Evolutionary conservation across 345 rosid genomes (phyloP).

Genomic region (Rhodomyrtus tomentosa): DNA sequence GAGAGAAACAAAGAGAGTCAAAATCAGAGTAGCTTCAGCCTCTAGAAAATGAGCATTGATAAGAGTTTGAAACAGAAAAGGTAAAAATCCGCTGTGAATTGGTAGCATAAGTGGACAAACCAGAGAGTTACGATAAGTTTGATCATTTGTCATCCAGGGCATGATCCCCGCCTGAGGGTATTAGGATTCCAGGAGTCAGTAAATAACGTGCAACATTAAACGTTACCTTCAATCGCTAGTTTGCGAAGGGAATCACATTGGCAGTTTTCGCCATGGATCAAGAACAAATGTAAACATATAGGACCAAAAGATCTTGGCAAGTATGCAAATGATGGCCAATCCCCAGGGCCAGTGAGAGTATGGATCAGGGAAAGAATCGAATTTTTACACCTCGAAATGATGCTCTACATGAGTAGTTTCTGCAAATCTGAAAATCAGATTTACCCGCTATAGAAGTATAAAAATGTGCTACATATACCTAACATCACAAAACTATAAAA

Average conservation of each 20-base stretch:
- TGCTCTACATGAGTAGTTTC: neutral
- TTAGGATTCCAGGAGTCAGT: neutral
- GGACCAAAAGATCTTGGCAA: neutral
- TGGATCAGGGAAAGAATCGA: neutral
- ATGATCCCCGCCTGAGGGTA: neutral
- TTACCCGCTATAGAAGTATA: neutral
- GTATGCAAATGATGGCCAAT: neutral
- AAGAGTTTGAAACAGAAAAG: neutral
- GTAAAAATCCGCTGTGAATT: neutral
- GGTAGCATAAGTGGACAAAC: neutral
- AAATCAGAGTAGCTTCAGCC: neutral
- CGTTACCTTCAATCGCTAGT: neutral
- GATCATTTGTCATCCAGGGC: neutral
- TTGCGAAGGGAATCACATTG: neutral
- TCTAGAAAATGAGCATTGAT: neutral
- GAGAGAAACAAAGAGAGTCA: neutral
- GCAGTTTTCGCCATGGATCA: neutral
- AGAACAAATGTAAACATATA: neutral
- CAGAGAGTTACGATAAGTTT: neutral
- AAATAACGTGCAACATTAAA: neutral
- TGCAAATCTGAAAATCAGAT: neutral
- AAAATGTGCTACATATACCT: neutral
- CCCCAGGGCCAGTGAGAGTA: neutral
- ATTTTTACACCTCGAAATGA: neutral
- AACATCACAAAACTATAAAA: neutral